Evolutionary conservation across 768 basidiomycete genomes (phyloP).

Genomic region (Mycena leptocephala): DNA sequence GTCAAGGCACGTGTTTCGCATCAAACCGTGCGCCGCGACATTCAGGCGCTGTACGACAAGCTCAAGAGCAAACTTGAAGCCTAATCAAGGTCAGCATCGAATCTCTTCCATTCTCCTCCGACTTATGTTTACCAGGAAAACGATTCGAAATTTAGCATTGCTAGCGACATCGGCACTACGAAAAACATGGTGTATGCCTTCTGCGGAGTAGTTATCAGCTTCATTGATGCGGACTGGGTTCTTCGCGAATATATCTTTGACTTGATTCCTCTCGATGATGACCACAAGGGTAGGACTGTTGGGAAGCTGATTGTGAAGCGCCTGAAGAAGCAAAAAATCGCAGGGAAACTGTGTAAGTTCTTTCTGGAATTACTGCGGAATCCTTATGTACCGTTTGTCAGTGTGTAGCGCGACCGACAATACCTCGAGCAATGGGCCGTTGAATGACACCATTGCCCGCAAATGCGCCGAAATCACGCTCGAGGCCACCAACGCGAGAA

Average conservation of each 20-base stretch:
- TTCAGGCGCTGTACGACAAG: background rate
- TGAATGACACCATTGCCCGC: background rate
- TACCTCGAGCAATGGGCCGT: constrained; percentile 20
- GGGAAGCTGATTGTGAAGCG: background rate
- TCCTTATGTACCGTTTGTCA: background rate
- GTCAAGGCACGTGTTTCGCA: background rate
- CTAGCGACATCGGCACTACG: background rate
- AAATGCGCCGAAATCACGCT: constrained; percentile 12
- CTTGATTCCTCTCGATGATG: background rate
- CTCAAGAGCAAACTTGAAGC: background rate
- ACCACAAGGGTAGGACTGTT: background rate
- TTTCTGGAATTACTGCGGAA: background rate
- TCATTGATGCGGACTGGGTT: background rate
- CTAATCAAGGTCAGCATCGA: background rate
- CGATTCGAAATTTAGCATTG: background rate
- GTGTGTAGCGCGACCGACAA: background rate
- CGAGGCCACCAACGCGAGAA: constrained; percentile 8
- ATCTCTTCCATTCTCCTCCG: no score
- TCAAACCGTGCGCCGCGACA: background rate
- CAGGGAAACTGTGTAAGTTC: background rate
- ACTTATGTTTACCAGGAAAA: background rate
- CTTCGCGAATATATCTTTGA: background rate
- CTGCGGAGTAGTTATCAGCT: background rate
- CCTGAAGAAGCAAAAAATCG: background rate
- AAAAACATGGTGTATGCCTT: background rate